Evolutionary conservation across 345 rosid genomes (phyloP).

Genomic region (Eucalyptus pauciflora): DNA sequence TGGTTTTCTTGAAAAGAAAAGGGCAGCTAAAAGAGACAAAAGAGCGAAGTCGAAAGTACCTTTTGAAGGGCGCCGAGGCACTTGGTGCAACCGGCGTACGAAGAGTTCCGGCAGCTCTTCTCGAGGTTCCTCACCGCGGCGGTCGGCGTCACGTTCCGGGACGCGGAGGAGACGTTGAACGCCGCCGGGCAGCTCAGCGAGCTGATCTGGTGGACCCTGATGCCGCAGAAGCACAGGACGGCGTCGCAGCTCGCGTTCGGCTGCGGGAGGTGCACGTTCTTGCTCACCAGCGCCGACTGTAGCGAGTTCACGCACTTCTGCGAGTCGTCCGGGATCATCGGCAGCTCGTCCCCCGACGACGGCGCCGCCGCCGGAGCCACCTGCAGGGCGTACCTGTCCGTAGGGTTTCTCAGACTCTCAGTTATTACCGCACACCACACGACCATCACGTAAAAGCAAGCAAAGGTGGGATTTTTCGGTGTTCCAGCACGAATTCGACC

Average conservation of each 20-base stretch:
- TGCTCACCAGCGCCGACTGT: slow-evolving; percentile 63
- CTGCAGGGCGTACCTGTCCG: slow-evolving; percentile 50
- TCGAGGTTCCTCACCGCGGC: slow-evolving; percentile 79
- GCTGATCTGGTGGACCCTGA: slow-evolving; percentile 89
- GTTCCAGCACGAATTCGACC: background rate
- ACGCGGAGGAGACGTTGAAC: slow-evolving; percentile 61
- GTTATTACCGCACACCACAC: background rate
- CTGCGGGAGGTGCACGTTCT: slow-evolving; percentile 78
- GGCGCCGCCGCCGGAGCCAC: slow-evolving; percentile 33
- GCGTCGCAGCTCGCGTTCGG: slow-evolving; percentile 83
- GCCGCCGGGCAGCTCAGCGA: slow-evolving; percentile 97
- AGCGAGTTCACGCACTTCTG: slow-evolving; percentile 95
- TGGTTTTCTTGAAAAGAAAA: background rate
- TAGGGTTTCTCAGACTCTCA: background rate
- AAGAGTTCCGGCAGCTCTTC: slow-evolving; percentile 81
- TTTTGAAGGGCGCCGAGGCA: slow-evolving; percentile 94
- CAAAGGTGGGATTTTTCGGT: background rate
- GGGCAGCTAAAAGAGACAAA: background rate
- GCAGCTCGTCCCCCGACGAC: slow-evolving; percentile 34
- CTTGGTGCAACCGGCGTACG: slow-evolving; percentile 87
- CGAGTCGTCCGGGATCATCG: slow-evolving; percentile 95
- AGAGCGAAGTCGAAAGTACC: slow-evolving; percentile 14
- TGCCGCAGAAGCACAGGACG: slow-evolving; percentile 87
- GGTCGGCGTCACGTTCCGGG: slow-evolving; percentile 72
- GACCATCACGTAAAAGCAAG: background rate